Evolutionary conservation across 140 eudicot species (phyloP), one percentile per base, ranked within the genome.

Genomic region (Ambrosia hybrid): DNA sequence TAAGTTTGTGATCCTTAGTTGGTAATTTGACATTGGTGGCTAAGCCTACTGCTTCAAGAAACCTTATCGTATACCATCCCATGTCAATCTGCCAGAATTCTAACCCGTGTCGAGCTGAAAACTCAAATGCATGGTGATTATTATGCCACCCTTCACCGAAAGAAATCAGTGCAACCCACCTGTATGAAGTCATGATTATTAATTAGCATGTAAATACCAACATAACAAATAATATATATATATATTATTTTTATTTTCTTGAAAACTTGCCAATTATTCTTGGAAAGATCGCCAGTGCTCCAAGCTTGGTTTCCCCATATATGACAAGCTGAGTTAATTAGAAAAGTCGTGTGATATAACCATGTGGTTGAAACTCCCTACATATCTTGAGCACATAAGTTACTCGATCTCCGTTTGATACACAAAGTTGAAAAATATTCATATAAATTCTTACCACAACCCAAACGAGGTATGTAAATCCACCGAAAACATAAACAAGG

Each of bases 141-240:
- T 90, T 87, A 73, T 90, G 96, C 96, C 96, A 87, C 0, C 96
- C 95, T 76, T 87, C 96, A 37, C 96, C 96, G 70, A 84, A 87
- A 52, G 90, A 81, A 13, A 90, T 71, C 77, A 87, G n/a, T 1
- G 95, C 92, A 56, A 90, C 91, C 97, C 88, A 90, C 95, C 95
- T 48, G 10, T 12, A 36, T 26, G 3, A 21, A 21, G 26, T 1
- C 16, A 30, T 26, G 10, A 41, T 41, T 41, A 8, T 3, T 4
- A 41, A 41, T 4, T 41, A 41, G n/a, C 12, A 48, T 48, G 12
- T 46, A 46, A 48, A 9, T 48, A 9, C 13, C 8, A 48, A 48
- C 8, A 0, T 48, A 48, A 0, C 11, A 48, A 1, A 6, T 9
- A 46, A 0, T 8, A 7, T 6, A 46, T 1, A 7, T 2, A 7